A percentile compares a stretch with the other conserved stretches of the same genome.
These are phyloP conservation scores for Xylaria sp. DNA, from an alignment of 2,329 filamentous ascomycete genomes.

Conservation along the genomic window DNA sequence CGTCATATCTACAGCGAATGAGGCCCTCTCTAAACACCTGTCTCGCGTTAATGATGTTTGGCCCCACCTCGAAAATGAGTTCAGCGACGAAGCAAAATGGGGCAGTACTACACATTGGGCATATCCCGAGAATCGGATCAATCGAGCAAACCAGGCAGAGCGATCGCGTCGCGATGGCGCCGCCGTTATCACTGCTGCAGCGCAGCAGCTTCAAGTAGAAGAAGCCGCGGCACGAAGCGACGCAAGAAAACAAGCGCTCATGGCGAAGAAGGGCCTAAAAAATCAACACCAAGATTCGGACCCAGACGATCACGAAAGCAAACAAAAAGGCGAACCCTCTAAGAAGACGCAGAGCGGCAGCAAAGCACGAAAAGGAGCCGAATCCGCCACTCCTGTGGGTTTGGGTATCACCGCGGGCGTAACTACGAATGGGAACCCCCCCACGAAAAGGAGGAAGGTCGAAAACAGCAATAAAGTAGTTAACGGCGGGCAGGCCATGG, in stretches of 20 bases:
- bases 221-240: constrained; percentile 84
- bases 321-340: constrained; percentile 53
- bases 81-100: constrained; percentile 92
- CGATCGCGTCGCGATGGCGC: constrained; percentile 79
- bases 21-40: constrained; percentile 84
- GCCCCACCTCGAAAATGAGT: constrained; percentile 83
- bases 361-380: constrained; percentile 68
- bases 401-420: constrained; percentile 68
- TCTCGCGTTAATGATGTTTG: constrained; percentile 84
- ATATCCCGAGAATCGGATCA: constrained; percentile 81
- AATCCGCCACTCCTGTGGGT: constrained; percentile 59
- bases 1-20: constrained; percentile 89
- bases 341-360: constrained; percentile 68
- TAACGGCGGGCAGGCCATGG: constrained; percentile 59
- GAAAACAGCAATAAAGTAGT: constrained; percentile 75
- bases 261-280: constrained; percentile 75
- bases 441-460: constrained; percentile 79
- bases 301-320: constrained; percentile 69
- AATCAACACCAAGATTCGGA: constrained; percentile 77
- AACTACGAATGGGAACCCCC: constrained; percentile 55
- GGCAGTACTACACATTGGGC: constrained; percentile 95
- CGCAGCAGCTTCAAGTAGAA: constrained; percentile 68
- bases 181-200: constrained; percentile 76
- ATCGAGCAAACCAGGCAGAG: constrained; percentile 69
- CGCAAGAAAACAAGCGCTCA: constrained; percentile 79